Evolutionary conservation across 768 basidiomycete species (phyloP).

Genomic region (Leccinum aurantiacum): DNA sequence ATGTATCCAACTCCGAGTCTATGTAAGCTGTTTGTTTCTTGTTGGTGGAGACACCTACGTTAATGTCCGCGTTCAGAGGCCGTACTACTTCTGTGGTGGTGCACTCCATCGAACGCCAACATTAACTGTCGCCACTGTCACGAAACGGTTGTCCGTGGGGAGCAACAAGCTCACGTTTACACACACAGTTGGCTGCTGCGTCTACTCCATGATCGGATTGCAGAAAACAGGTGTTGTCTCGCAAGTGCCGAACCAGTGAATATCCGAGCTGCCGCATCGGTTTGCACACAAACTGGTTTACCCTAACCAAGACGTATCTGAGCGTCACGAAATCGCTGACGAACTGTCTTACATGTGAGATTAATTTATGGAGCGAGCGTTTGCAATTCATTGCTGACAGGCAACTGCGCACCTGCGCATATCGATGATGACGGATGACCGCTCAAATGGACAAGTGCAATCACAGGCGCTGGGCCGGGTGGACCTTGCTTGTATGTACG

Average conservation of each 20-base stretch:
- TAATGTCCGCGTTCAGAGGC: constrained; percentile 42
- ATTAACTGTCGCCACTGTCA: constrained; percentile 8
- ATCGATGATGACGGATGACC: not conserved
- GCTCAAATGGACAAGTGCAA: constrained; percentile 36
- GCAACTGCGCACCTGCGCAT: not conserved
- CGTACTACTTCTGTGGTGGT: constrained; percentile 58
- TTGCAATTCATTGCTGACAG: not conserved
- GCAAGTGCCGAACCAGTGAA: constrained; percentile 69
- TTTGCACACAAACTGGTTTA: constrained; percentile 38
- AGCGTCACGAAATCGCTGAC: constrained; percentile 35
- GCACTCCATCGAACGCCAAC: constrained; percentile 28
- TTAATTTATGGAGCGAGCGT: constrained; percentile 3
- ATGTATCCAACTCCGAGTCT: constrained; percentile 66
- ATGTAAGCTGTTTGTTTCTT: constrained; percentile 39
- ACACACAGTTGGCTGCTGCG: constrained; percentile 2
- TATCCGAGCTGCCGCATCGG: constrained; percentile 60
- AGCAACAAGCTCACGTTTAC: constrained; percentile 71
- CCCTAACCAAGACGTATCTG: not conserved
- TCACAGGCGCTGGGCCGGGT: constrained; percentile 37
- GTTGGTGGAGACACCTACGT: constrained; percentile 10
- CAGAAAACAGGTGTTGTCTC: constrained; percentile 47
- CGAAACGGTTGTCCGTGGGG: constrained; percentile 46
- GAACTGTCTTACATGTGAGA: constrained; percentile 66
- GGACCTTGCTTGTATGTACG: not conserved
- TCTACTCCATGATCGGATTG: constrained; percentile 8